These are phyloP conservation scores for Monosporascus sp. DNA, from an alignment of 2,329 filamentous ascomycete species.

Conservation along the genomic window DNA sequence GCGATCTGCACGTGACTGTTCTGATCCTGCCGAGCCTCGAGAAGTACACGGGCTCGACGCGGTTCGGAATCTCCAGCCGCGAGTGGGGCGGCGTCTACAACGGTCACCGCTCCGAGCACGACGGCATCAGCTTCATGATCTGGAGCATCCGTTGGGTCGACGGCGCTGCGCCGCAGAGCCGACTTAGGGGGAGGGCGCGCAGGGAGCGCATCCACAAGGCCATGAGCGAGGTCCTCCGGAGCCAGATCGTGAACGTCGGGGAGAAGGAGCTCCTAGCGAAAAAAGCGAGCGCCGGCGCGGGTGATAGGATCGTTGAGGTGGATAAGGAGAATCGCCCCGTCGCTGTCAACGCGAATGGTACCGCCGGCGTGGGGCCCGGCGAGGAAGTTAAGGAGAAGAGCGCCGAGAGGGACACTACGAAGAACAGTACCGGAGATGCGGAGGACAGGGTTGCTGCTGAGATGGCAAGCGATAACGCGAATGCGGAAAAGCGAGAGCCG, in stretches of 20 bases:
- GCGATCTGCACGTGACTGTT: conserved; percentile 82
- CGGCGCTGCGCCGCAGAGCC: conserved; percentile 57
- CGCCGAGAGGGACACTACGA: conserved; percentile 1
- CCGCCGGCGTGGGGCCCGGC: neutral
- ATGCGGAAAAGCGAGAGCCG: no score
- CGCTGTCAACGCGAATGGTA: neutral
- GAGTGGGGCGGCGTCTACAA: conserved; percentile 61
- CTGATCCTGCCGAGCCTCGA: conserved; percentile 76
- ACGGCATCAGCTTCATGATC: conserved; percentile 87
- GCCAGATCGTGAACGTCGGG: conserved; percentile 27
- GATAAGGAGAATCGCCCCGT: conserved; percentile 44
- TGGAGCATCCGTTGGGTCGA: conserved; percentile 77
- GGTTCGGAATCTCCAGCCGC: conserved; percentile 77
- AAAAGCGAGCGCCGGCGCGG: neutral
- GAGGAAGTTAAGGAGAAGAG: conserved; percentile 5
- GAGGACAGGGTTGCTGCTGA: conserved; percentile 1
- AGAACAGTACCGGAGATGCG: conserved; percentile 1
- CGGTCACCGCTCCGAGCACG: conserved; percentile 50
- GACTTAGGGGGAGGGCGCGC: conserved; percentile 50
- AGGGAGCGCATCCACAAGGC: conserved; percentile 53
- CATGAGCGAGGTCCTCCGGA: conserved; percentile 45
- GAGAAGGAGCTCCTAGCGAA: conserved; percentile 13
- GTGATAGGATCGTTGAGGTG: conserved; percentile 16
- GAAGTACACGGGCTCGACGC: conserved; percentile 67
- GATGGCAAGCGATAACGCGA: neutral